Conservation (phyloP, 2,329 filamentous ascomycete species). For the Curvularia spicifera region DNA sequence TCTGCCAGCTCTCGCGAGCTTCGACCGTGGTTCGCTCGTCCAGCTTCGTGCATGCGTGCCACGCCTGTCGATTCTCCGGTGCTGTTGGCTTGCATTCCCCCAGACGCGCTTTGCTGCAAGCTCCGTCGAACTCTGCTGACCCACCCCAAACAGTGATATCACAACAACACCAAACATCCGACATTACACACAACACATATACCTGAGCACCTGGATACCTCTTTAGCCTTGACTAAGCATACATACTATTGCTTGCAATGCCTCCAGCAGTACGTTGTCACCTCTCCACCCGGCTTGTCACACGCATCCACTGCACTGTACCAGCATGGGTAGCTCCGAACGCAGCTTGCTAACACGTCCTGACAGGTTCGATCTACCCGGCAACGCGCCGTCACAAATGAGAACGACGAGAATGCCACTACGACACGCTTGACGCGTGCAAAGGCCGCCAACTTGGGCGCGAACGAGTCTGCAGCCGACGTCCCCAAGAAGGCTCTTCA, state of each 20-base stretch:
- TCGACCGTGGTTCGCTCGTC: constrained; percentile 31
- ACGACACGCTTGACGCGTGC: constrained; percentile 90
- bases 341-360: constrained; percentile 50
- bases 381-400: constrained; percentile 79
- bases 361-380: constrained; percentile 71
- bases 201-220: constrained; percentile 30
- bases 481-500: constrained; percentile 58
- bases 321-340: constrained; percentile 7
- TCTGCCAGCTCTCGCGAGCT: constrained; percentile 38
- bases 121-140: constrained; percentile 36
- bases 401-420: constrained; percentile 88
- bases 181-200: constrained; percentile 35
- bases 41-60: constrained; percentile 28
- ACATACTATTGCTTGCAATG: constrained; percentile 57
- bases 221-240: constrained; percentile 47
- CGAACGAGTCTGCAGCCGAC: constrained; percentile 63
- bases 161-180: constrained; percentile 46
- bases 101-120: constrained; percentile 23
- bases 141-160: constrained; percentile 41
- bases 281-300: constrained; percentile 16
- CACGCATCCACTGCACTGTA: constrained; percentile 17
- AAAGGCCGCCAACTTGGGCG: constrained; percentile 75
- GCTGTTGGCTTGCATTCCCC: constrained; percentile 31
- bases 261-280: constrained; percentile 60
- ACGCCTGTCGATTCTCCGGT: constrained; percentile 30